phyloP scores from a whole-genome alignment of 176 grass and related monocot genomes.

The Coix lacrymajobi region DNA sequence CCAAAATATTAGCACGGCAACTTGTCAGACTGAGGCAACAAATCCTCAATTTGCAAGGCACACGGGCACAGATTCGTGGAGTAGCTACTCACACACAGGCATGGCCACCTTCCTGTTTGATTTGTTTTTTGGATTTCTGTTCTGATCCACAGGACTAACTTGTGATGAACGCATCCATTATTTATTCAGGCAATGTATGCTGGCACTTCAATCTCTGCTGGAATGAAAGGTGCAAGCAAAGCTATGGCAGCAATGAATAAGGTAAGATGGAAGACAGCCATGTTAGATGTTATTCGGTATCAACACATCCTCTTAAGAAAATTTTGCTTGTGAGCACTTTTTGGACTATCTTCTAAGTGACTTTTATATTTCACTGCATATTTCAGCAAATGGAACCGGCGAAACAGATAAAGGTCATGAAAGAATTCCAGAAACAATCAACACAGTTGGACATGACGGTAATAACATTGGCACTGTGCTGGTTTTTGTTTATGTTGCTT shows the following conservation, averaged over 20 bases:
- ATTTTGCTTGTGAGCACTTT: conserved; percentile 18
- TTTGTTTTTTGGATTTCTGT: neutral
- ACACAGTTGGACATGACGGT: conserved; percentile 98
- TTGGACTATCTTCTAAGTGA: conserved; percentile 9
- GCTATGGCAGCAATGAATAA: conserved; percentile 99
- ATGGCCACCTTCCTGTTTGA: neutral
- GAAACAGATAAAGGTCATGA: conserved; percentile 91
- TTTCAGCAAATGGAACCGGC: conserved; percentile 97
- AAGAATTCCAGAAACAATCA: conserved; percentile 97
- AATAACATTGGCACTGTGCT: conserved; percentile 24
- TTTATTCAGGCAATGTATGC: conserved; percentile 86
- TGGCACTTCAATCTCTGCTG: conserved; percentile 95
- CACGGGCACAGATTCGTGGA: conserved; percentile 89
- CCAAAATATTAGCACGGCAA: conserved; percentile 93
- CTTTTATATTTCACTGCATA: neutral
- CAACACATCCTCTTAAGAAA: neutral
- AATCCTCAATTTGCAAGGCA: conserved; percentile 95
- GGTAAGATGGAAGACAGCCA: conserved; percentile 40
- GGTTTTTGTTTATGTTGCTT: neutral
- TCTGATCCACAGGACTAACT: conserved; percentile 1
- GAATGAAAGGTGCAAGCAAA: conserved; percentile 99
- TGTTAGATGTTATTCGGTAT: conserved; percentile 16
- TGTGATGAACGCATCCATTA: neutral
- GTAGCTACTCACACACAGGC: conserved; percentile 97
- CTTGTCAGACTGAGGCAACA: conserved; percentile 91